Evolutionary conservation across 1,139 yeast species (phyloP).

Genomic region (Blastobotrys persicus): DNA sequence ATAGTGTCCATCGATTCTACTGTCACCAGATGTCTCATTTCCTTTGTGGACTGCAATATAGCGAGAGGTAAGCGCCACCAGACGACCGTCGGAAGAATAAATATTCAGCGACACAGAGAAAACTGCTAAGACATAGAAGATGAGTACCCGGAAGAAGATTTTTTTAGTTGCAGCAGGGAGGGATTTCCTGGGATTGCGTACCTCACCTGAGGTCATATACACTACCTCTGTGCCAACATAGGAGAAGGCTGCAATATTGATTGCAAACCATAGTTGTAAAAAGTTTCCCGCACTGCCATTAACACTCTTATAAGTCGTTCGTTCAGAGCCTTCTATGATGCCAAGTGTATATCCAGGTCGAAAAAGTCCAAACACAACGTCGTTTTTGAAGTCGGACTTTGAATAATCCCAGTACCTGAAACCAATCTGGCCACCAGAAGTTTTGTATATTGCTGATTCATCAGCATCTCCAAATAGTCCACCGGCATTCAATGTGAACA

Average conservation of each 20-base stretch:
- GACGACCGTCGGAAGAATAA: conserved; percentile 72
- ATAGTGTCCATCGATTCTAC: conserved; percentile 1
- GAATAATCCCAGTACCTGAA: conserved; percentile 62
- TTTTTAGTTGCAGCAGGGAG: conserved; percentile 74
- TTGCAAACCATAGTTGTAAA: conserved; percentile 61
- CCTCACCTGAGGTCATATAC: conserved; percentile 83
- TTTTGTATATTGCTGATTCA: background rate
- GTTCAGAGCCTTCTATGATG: conserved; percentile 38
- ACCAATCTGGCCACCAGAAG: conserved; percentile 45
- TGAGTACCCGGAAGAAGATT: conserved; percentile 67
- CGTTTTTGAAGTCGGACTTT: conserved; percentile 49
- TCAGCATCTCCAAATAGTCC: conserved; percentile 36
- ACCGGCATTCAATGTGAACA: conserved; percentile 64
- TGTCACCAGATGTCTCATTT: background rate
- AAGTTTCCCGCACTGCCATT: conserved; percentile 66
- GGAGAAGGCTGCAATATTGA: conserved; percentile 65
- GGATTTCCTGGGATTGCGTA: conserved; percentile 74
- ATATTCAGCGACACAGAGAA: conserved; percentile 69
- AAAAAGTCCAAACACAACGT: conserved; percentile 65
- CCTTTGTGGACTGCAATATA: conserved; percentile 1
- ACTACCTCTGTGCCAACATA: conserved; percentile 82
- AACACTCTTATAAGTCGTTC: conserved; percentile 40
- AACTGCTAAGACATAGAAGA: conserved; percentile 68
- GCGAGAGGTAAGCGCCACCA: conserved; percentile 27
- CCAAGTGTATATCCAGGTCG: conserved; percentile 58